phyloP scores from a whole-genome alignment of 2,329 filamentous ascomycete species.

The Myrmaecium sp. region DNA sequence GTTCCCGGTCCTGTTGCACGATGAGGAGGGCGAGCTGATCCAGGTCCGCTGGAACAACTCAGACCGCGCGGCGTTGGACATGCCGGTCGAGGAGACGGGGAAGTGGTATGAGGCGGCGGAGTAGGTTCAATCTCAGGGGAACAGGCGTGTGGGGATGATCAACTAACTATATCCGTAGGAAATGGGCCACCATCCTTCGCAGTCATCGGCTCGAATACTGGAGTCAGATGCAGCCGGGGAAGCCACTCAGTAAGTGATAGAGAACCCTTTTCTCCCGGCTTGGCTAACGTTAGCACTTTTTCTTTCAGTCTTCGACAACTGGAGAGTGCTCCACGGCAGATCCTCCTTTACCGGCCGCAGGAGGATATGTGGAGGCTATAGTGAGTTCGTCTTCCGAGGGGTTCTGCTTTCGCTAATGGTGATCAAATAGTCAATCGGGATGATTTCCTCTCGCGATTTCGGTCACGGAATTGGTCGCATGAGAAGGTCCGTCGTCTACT shows the following conservation, averaged over 20 bases:
- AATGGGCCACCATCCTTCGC: slow-evolving; percentile 55
- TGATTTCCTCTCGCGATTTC: slow-evolving; percentile 8
- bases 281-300: background rate
- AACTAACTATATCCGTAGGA: slow-evolving; percentile 19
- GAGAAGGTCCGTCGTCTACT: background rate
- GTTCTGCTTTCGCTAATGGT: background rate
- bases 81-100: slow-evolving; percentile 33
- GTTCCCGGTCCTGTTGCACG: slow-evolving; percentile 56
- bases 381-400: slow-evolving; percentile 35
- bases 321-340: slow-evolving; percentile 80
- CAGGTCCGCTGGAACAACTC: slow-evolving; percentile 89
- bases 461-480: slow-evolving; percentile 3
- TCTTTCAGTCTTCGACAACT: slow-evolving; percentile 74
- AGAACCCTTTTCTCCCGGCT: no score
- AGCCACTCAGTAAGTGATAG: slow-evolving; percentile 56
- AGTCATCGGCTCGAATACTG: slow-evolving; percentile 52
- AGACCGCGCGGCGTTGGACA: slow-evolving; percentile 55
- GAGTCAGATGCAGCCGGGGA: slow-evolving; percentile 67
- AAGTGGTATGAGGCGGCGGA: slow-evolving; percentile 65
- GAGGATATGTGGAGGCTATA: slow-evolving; percentile 81
- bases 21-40: slow-evolving; percentile 29
- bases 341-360: slow-evolving; percentile 68
- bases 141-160: background rate
- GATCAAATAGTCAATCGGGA: slow-evolving; percentile 8
- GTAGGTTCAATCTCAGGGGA: slow-evolving; percentile 5